A percentile compares a stretch with the other conserved stretches of the same genome.
Conservation (phyloP, 179 eudicot genomes). For the Vitellaria paradoxa region DNA sequence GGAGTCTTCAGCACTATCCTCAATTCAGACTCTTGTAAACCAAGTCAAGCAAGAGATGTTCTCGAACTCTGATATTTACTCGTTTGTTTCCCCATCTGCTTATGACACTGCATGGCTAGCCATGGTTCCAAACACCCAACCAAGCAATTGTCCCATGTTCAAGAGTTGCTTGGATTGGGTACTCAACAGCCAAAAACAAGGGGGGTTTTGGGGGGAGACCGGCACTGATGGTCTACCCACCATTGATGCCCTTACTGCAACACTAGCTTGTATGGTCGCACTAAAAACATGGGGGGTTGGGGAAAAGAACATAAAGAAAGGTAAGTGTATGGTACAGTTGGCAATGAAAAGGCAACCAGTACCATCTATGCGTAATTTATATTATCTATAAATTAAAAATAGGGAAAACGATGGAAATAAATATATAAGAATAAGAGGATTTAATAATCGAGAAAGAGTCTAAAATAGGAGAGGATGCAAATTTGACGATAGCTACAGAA, state of each 20-base stretch:
- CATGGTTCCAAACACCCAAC: constrained; percentile 16
- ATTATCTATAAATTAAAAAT: not conserved
- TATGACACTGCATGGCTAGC: too few species aligned
- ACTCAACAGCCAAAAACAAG: too few species aligned
- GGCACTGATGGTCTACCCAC: constrained; percentile 15
- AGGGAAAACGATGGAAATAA: too few species aligned
- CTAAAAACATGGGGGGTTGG: constrained; percentile 31
- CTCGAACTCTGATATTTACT: constrained; percentile 3
- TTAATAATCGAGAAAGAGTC: too few species aligned
- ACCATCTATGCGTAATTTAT: not conserved
- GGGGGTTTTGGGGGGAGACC: constrained; percentile 26
- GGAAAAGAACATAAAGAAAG: constrained; percentile 17
- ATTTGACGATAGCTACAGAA: too few species aligned
- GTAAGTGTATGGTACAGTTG: not conserved
- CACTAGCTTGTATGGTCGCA: constrained; percentile 30
- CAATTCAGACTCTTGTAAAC: constrained; percentile 22
- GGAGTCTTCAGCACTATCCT: constrained; percentile 24
- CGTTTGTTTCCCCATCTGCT: constrained; percentile 28
- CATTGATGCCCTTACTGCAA: constrained; percentile 33
- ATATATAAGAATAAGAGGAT: too few species aligned
- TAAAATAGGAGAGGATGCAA: too few species aligned
- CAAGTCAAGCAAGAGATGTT: constrained; percentile 28
- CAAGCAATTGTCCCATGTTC: constrained; percentile 15
- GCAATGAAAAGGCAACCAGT: not conserved
- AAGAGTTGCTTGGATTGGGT: constrained; percentile 18